Percentiles rank a stretch among this genome's conserved stretches.
phyloP scores from a whole-genome alignment of 2,329 filamentous ascomycete species.

The Colletotrichum filicis region DNA sequence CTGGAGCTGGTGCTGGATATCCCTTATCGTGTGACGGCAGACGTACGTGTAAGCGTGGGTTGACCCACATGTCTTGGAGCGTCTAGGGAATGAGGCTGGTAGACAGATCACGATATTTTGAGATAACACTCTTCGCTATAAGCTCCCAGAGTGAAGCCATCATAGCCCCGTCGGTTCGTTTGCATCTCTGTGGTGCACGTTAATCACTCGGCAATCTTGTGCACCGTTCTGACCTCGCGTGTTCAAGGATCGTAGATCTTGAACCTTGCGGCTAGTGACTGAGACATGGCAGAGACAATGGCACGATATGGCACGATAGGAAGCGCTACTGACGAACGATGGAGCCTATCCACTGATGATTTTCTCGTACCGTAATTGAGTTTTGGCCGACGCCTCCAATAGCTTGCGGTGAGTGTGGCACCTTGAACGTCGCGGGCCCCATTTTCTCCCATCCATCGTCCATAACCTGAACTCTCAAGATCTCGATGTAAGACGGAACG shows the following conservation, averaged over 20 bases:
- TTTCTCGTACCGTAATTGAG: neutral
- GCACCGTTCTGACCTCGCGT: constrained; percentile 1
- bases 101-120: neutral
- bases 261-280: neutral
- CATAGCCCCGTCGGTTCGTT: neutral
- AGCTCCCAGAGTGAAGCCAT: neutral
- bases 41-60: neutral
- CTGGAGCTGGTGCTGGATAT: neutral
- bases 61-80: neutral
- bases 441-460: neutral
- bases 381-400: constrained; percentile 3
- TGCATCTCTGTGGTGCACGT: neutral
- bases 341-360: neutral
- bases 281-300: neutral
- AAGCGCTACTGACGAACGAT: neutral
- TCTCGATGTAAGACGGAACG: constrained; percentile 16
- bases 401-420: neutral
- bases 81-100: too few relatives aligned
- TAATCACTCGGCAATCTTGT: constrained; percentile 28
- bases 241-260: neutral
- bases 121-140: neutral
- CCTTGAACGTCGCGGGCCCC: neutral
- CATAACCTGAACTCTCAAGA: neutral
- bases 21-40: too few relatives aligned
- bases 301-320: neutral